Evolutionary conservation across 2,329 filamentous ascomycete genomes (phyloP).

Genomic region (Alternaria arbusti): DNA sequence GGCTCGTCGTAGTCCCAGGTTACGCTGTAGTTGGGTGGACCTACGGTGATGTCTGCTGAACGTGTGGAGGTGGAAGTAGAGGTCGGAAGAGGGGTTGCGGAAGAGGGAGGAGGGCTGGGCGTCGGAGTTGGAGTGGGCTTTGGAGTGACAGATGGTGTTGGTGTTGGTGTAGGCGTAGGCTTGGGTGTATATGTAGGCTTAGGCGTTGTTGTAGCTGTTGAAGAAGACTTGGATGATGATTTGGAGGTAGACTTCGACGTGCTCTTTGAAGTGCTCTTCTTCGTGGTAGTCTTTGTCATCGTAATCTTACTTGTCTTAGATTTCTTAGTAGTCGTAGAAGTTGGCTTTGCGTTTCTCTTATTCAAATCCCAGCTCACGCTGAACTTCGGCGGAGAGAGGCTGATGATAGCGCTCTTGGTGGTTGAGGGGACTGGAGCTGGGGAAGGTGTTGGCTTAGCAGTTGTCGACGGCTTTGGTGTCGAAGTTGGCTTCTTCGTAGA

Average conservation of each 20-base stretch:
- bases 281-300: neutral
- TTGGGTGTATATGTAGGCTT: constrained; percentile 9
- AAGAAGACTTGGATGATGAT: constrained; percentile 3
- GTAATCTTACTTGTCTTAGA: constrained; percentile 1
- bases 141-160: neutral
- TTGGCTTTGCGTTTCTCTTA: constrained; percentile 8
- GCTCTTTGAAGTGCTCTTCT: constrained; percentile 4
- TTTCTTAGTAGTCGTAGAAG: constrained; percentile 1
- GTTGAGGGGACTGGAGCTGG: constrained; percentile 5
- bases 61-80: constrained; percentile 2
- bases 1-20: constrained; percentile 6
- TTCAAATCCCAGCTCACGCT: constrained; percentile 20
- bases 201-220: neutral
- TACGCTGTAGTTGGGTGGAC: constrained; percentile 14
- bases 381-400: constrained; percentile 13
- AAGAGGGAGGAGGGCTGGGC: neutral
- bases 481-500: constrained; percentile 1
- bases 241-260: constrained; percentile 8
- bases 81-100: neutral
- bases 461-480: neutral
- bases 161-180: constrained; percentile 7
- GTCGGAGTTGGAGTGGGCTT: neutral
- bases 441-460: constrained; percentile 6
- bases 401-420: constrained; percentile 10
- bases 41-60: constrained; percentile 16